Conservation (phyloP, 2,329 filamentous ascomycete genomes). For the Fusarium verticillioides region DNA sequence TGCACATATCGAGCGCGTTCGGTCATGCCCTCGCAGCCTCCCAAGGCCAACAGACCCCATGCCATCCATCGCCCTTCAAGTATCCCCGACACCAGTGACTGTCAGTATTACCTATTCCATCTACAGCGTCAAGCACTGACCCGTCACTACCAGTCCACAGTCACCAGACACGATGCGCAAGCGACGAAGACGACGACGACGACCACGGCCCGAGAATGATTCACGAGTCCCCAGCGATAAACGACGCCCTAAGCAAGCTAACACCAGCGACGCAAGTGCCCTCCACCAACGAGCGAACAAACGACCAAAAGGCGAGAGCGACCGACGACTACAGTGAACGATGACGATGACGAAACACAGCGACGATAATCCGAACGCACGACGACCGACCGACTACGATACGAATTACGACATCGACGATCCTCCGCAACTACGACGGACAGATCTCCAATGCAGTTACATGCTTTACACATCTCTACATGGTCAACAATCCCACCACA, state of each 20-base stretch:
- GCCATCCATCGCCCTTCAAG: not conserved
- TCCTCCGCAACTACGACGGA: not conserved
- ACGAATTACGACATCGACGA: not conserved
- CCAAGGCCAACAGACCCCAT: not conserved
- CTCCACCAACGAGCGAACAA: not conserved
- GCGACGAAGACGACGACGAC: not conserved
- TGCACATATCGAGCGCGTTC: not conserved
- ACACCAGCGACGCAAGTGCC: not conserved
- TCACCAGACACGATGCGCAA: not conserved
- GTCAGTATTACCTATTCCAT: not conserved
- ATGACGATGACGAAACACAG: not conserved
- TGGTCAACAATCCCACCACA: not conserved
- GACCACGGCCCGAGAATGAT: not conserved
- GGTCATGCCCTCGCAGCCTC: not conserved
- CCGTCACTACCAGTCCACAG: not conserved
- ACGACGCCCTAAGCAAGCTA: not conserved
- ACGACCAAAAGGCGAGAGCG: not conserved
- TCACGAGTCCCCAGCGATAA: not conserved
- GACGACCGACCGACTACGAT: not conserved
- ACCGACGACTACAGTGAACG: not conserved
- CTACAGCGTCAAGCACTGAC: not conserved
- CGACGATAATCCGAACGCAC: not conserved
- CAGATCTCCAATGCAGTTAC: not conserved
- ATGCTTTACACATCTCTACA: not conserved
- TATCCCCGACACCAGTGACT: not conserved